These are phyloP conservation scores for Lasiodiplodia sp. DNA, from an alignment of 2,329 filamentous ascomycete species.

Conservation along the genomic window DNA sequence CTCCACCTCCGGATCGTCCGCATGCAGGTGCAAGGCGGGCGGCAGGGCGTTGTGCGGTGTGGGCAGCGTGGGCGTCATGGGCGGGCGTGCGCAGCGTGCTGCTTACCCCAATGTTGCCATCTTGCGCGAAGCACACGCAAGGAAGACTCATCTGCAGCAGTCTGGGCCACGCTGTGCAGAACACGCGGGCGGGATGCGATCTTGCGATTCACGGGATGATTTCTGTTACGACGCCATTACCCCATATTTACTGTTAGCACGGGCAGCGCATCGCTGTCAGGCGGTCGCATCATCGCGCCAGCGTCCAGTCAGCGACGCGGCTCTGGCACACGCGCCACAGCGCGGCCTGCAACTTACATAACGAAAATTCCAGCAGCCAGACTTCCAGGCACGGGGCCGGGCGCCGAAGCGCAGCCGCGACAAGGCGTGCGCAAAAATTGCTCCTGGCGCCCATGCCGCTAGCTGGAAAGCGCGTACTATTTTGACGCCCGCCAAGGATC, in stretches of 20 bases:
- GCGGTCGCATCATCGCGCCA: conserved; percentile 20
- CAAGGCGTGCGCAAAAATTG: conserved; percentile 30
- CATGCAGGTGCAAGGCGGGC: not conserved
- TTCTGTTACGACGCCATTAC: conserved; percentile 28
- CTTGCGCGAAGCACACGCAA: conserved; percentile 10
- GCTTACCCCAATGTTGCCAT: conserved; percentile 17
- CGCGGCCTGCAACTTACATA: conserved; percentile 23
- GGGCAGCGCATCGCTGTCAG: conserved; percentile 12
- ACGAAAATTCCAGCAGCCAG: conserved; percentile 19
- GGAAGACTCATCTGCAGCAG: conserved; percentile 12
- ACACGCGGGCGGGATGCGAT: conserved; percentile 10
- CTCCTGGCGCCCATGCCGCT: conserved; percentile 48
- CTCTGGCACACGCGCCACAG: conserved; percentile 25
- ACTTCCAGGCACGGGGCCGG: conserved; percentile 17
- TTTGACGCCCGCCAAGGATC: conserved; percentile 16
- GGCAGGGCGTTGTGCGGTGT: not conserved
- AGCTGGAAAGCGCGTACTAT: conserved; percentile 49
- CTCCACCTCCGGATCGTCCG: conserved; percentile 19
- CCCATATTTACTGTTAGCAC: conserved; percentile 24
- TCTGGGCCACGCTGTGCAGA: not conserved
- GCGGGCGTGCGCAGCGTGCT: not conserved
- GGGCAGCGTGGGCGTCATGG: conserved; percentile 14
- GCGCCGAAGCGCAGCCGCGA: conserved; percentile 21
- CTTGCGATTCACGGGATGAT: conserved; percentile 23
- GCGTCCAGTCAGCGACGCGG: conserved; percentile 23